Conservation (phyloP, 805 yeast genomes). For the Saccharomyces kudriavzevii region DNA sequence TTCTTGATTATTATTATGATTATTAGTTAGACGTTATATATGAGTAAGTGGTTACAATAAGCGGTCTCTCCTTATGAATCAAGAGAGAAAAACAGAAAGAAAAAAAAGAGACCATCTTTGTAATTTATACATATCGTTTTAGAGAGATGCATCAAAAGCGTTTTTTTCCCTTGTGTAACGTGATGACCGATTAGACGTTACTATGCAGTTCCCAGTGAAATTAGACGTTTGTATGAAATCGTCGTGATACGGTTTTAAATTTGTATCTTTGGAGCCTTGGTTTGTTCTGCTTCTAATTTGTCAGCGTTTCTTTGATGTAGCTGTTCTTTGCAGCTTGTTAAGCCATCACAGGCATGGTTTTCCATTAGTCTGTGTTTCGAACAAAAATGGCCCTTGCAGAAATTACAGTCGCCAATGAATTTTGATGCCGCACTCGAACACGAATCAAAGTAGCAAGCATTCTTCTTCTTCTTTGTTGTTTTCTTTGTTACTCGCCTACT, state of each 20-base stretch:
- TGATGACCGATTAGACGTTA: not conserved
- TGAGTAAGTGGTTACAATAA: not conserved
- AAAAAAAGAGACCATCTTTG: not conserved
- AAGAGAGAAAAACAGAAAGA: not conserved
- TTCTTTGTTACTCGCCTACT: slow-evolving; percentile 17
- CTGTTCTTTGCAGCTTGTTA: slow-evolving; percentile 71
- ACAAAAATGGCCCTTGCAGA: slow-evolving; percentile 79
- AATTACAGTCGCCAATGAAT: slow-evolving; percentile 73
- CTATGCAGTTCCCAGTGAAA: not conserved
- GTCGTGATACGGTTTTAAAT: slow-evolving; percentile 6
- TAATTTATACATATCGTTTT: not conserved
- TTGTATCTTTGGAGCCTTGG: slow-evolving; percentile 55
- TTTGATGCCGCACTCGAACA: slow-evolving; percentile 60
- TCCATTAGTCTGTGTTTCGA: slow-evolving; percentile 81
- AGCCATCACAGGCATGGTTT: slow-evolving; percentile 72
- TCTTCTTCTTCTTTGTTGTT: slow-evolving; percentile 28
- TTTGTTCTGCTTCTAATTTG: slow-evolving; percentile 75
- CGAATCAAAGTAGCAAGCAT: slow-evolving; percentile 42
- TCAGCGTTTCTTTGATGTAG: slow-evolving; percentile 80
- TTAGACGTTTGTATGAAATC: not conserved
- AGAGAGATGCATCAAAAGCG: not conserved
- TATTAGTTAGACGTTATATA: not conserved
- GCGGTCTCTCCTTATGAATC: not conserved
- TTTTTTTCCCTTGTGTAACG: not conserved
- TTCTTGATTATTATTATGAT: not conserved